Evolutionary conservation across 2,329 filamentous ascomycete genomes (phyloP).

Genomic region (Claviceps citrina): DNA sequence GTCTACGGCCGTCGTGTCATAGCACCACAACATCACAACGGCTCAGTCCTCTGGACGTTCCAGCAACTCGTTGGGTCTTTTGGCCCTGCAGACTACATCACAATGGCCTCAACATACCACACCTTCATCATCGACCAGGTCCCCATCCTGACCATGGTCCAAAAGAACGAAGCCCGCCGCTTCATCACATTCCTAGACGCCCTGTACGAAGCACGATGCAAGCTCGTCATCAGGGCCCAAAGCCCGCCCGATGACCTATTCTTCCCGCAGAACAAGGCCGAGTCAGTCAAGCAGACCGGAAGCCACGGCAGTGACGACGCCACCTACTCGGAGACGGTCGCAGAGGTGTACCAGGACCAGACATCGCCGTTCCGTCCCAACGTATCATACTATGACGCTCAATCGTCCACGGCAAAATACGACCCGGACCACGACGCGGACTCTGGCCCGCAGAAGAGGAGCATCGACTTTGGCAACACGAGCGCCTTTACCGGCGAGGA

Average conservation of each 20-base stretch:
- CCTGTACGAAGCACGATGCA: conserved; percentile 67
- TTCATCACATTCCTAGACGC: conserved; percentile 72
- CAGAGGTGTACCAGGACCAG: conserved; percentile 64
- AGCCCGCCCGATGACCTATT: conserved; percentile 59
- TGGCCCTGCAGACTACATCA: conserved; percentile 71
- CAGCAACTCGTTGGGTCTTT: conserved; percentile 50
- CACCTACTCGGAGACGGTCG: conserved; percentile 29
- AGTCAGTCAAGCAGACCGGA: conserved; percentile 2
- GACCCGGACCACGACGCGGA: conserved; percentile 43
- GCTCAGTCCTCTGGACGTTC: conserved; percentile 52
- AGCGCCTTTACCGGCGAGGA: conserved; percentile 64
- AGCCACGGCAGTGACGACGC: conserved; percentile 19
- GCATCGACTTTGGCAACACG: conserved; percentile 53
- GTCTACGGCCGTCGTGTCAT: conserved; percentile 50
- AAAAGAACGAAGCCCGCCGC: conserved; percentile 67
- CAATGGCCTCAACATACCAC: conserved; percentile 64
- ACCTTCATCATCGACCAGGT: conserved; percentile 60
- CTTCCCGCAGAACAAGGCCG: conserved; percentile 45
- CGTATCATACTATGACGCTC: conserved; percentile 46
- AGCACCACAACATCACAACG: conserved; percentile 42
- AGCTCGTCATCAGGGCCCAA: conserved; percentile 52
- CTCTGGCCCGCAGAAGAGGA: conserved; percentile 26
- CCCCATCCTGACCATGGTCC: conserved; percentile 48
- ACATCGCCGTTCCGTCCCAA: conserved; percentile 68
- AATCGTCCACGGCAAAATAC: conserved; percentile 30